Conservation (phyloP, 306 rosid species). For the Benincasa hispida region DNA sequence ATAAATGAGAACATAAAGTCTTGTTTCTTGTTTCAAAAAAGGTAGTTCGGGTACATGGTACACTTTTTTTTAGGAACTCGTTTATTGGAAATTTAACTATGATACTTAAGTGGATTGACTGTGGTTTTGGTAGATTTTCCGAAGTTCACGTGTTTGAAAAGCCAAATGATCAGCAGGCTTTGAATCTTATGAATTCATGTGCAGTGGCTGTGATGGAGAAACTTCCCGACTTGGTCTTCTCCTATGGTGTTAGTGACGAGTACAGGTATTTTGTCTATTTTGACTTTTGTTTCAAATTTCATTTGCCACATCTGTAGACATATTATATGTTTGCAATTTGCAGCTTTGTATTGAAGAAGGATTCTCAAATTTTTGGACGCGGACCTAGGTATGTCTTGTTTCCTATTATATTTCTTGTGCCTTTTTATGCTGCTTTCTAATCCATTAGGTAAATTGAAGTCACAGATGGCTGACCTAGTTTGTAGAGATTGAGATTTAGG, state of each 20-base stretch:
- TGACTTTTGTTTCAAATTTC: not conserved
- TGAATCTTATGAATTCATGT: constrained; percentile 74
- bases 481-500: not conserved
- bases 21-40: too few species aligned
- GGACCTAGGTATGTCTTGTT: constrained; percentile 25
- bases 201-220: constrained; percentile 54
- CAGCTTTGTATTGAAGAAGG: constrained; percentile 58
- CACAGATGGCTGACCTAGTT: not conserved
- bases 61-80: not conserved
- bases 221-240: constrained; percentile 53
- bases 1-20: not conserved
- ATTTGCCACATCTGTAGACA: not conserved
- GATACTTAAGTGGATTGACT: not conserved
- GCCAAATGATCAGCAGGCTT: constrained; percentile 77
- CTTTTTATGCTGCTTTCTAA: not conserved
- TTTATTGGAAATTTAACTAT: not conserved
- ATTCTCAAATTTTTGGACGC: constrained; percentile 42
- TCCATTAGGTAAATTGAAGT: not conserved
- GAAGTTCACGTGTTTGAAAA: constrained; percentile 66
- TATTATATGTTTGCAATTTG: not conserved
- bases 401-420: not conserved
- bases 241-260: constrained; percentile 78
- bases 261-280: constrained; percentile 23
- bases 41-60: not conserved
- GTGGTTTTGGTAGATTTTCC: constrained; percentile 31